A percentile compares a stretch with the other conserved stretches of the same genome.
These are phyloP conservation scores for Blastobotrys peoriensis DNA, from an alignment of 805 yeast genomes.

Conservation along the genomic window DNA sequence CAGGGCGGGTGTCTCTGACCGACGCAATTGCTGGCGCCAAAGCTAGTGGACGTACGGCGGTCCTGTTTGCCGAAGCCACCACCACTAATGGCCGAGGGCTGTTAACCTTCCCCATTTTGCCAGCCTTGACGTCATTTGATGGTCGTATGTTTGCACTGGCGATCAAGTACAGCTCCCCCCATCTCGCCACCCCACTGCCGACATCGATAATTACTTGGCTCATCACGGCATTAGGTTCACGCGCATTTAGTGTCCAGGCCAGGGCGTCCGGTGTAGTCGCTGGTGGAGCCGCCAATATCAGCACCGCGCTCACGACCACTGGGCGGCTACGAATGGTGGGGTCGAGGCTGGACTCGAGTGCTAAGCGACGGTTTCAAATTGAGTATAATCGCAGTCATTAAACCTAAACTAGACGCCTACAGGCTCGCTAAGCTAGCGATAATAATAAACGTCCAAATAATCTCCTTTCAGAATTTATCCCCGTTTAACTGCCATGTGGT, in stretches of 20 bases:
- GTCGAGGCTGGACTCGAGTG: conserved; percentile 35
- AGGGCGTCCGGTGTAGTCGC: neutral
- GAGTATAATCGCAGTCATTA: conserved; percentile 24
- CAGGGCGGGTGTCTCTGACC: too few species aligned
- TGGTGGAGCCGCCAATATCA: conserved; percentile 8
- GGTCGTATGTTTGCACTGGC: conserved; percentile 24
- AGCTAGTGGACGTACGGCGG: conserved; percentile 40
- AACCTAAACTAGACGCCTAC: neutral
- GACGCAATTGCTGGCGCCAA: conserved; percentile 18
- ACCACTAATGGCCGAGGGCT: conserved; percentile 77
- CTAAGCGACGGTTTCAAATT: conserved; percentile 41
- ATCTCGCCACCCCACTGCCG: conserved; percentile 32
- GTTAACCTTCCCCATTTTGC: conserved; percentile 44
- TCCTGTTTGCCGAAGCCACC: conserved; percentile 73
- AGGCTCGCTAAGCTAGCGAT: too few species aligned
- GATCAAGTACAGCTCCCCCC: conserved; percentile 29
- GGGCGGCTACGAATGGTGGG: conserved; percentile 49
- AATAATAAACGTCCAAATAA: too few species aligned
- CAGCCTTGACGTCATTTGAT: conserved; percentile 18
- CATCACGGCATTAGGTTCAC: conserved; percentile 6
- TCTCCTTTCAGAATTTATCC: too few species aligned
- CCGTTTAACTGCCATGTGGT: too few species aligned
- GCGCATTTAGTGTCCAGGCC: neutral
- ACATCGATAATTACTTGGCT: conserved; percentile 23
- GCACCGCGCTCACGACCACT: conserved; percentile 9